Base-by-base conservation (phyloP, 192 early-diverging fungal genomes). In the Umbelopsis sp. region DNA sequence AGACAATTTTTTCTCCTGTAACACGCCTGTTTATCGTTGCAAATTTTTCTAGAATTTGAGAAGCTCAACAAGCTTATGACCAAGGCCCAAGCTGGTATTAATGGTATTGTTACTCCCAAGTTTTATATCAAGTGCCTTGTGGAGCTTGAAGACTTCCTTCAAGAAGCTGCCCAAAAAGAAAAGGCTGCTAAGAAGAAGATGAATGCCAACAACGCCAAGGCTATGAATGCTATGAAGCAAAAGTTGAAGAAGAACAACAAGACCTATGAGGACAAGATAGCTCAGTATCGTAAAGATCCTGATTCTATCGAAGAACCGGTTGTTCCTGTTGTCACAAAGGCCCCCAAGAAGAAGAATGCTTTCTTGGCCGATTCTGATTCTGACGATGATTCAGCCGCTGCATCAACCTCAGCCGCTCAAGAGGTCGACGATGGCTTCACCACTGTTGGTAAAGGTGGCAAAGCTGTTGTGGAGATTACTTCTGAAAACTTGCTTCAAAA, bases 171-270 rank as follows among this genome's bases (percentile, higher is more conserved):
- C 35, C 75, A 83, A 61, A 86, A 87, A 67, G 85, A 88, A 69
- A 94, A 94, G 85, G 83, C 89, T 27, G 82, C 85, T 8, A 83
- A 88, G 58, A 92, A 90, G 82, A 97, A 94, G 84, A 93, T 94
- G 86, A 97, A 91, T 73, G 82, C 91, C 48, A 84, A 78, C 52
- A 88, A 93, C 65, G 87, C 89, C 46, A 92, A 92, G 72, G 91
- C 94, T 23, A 80, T 96, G 74, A 97, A 91, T 80, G 87, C 91
- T 52, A 91, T 98, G 86, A 97, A 96, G 88, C 92, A 95, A 78
- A 95, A 93, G 74, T 65, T 97, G 71, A 92, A 91, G 83, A 97
- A 99, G 88, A 82, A 89, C 80, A 88, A 85, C 84, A 95, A 95
- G 82, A 66, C 78, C 49, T 89, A 86, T 67, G 90, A 94, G 69